phyloP scores from a whole-genome alignment of 1,284 basidiomycete genomes.

The Kalmanozyma brasiliensis region DNA sequence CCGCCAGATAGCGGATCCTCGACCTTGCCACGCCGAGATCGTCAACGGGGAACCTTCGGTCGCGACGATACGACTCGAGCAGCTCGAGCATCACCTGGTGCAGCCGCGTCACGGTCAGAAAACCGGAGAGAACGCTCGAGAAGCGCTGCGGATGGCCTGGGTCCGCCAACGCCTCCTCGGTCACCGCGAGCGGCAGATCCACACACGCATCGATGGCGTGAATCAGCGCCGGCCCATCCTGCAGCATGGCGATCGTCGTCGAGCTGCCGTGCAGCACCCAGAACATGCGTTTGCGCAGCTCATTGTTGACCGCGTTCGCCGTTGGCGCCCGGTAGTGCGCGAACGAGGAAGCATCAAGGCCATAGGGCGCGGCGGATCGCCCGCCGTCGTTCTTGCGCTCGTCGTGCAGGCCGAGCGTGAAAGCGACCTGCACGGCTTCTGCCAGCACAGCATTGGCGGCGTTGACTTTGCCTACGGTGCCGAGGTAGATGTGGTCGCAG shows the following conservation, averaged over 20 bases:
- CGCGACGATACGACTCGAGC: constrained; percentile 47
- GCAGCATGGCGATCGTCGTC: constrained; percentile 51
- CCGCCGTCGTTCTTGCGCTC: constrained; percentile 31
- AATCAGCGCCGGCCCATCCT: constrained; percentile 49
- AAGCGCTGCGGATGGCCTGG: constrained; percentile 19
- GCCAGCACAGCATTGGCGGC: constrained; percentile 55
- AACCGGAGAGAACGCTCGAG: constrained; percentile 45
- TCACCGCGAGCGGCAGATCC: constrained; percentile 47
- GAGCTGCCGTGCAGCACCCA: constrained; percentile 53
- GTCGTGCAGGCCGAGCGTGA: constrained; percentile 48
- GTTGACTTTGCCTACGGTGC: constrained; percentile 39
- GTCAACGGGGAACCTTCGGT: constrained; percentile 39
- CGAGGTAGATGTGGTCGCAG: constrained; percentile 59
- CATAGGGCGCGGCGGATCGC: constrained; percentile 10
- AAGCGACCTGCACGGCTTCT: constrained; percentile 49
- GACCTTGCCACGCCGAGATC: constrained; percentile 24
- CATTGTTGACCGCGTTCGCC: constrained; percentile 40
- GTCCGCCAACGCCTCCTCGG: constrained; percentile 40
- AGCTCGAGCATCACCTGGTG: constrained; percentile 51
- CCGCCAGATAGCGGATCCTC: constrained; percentile 30
- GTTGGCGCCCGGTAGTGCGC: constrained; percentile 20
- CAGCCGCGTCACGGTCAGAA: constrained; percentile 44
- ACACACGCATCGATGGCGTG: constrained; percentile 49
- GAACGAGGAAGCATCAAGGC: constrained; percentile 17
- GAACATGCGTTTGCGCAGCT: constrained; percentile 49